Evolutionary conservation across 495 filamentous ascomycete species (phyloP).

Genomic region (Penicilliopsis zonata): DNA sequence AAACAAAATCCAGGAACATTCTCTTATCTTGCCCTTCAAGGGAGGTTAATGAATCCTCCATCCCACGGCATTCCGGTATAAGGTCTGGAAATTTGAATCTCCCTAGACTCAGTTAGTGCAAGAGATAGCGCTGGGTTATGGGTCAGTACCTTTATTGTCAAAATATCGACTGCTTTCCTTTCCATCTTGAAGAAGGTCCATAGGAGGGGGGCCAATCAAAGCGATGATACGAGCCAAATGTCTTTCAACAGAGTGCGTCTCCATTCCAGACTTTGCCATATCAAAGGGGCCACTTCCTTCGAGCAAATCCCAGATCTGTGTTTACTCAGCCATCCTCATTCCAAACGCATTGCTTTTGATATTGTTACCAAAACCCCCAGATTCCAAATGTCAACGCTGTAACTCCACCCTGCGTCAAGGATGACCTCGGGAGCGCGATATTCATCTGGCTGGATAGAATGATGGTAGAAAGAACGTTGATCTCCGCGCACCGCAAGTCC

Average conservation of each 20-base stretch:
- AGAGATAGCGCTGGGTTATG: background rate
- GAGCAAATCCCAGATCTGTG: background rate
- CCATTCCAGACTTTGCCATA: background rate
- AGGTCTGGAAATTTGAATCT: background rate
- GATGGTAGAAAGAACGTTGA: slow-evolving; percentile 6
- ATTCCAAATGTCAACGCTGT: slow-evolving; percentile 30
- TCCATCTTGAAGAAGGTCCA: background rate
- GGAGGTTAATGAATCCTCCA: background rate
- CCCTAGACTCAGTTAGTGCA: background rate
- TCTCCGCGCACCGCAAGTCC: slow-evolving; percentile 20
- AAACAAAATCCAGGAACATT: background rate
- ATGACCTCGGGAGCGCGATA: slow-evolving; percentile 28
- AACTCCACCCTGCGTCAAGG: slow-evolving; percentile 22
- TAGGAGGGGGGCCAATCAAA: background rate
- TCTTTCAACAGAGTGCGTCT: background rate
- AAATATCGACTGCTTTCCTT: background rate
- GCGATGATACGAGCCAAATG: background rate
- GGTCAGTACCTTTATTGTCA: background rate
- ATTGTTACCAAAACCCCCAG: slow-evolving; percentile 7
- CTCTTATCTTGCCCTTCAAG: slow-evolving; percentile 1
- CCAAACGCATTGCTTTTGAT: background rate
- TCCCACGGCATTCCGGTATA: background rate
- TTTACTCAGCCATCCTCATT: background rate
- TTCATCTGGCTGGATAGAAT: slow-evolving; percentile 21
- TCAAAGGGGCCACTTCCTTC: background rate